Evolutionary conservation across 1,284 basidiomycete species (phyloP).

Genomic region (Ustilago nuda): DNA sequence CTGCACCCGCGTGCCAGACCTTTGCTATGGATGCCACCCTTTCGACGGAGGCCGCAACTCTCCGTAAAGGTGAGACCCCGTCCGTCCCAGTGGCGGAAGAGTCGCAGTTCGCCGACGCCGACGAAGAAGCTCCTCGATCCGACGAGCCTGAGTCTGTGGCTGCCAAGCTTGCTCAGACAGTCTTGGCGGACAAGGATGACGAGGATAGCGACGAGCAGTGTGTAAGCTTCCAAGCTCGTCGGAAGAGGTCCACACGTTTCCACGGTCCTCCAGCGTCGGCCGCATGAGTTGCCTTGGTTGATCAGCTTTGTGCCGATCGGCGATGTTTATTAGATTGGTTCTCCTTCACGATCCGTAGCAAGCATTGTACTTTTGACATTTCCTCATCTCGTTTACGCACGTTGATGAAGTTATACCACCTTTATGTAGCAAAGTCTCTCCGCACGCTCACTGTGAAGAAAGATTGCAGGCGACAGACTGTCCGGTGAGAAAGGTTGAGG

Average conservation of each 20-base stretch:
- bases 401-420: constrained; percentile 1
- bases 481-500: too few relatives aligned
- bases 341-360: background rate
- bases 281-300: constrained; percentile 4
- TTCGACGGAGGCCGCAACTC: constrained; percentile 37
- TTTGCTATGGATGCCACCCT: constrained; percentile 39
- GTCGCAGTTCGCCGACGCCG: constrained; percentile 51
- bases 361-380: constrained; percentile 1
- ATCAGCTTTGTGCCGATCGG: background rate
- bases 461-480: too few relatives aligned
- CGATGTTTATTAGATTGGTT: background rate
- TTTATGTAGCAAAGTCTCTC: background rate
- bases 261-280: constrained; percentile 21
- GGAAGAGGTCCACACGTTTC: constrained; percentile 46
- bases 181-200: constrained; percentile 21
- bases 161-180: constrained; percentile 6
- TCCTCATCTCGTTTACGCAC: background rate
- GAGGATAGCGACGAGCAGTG: constrained; percentile 48
- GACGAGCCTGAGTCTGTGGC: background rate
- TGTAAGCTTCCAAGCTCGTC: constrained; percentile 43
- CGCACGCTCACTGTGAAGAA: background rate
- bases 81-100: constrained; percentile 27
- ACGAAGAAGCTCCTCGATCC: constrained; percentile 23
- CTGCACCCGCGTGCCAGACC: constrained; percentile 24
- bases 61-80: constrained; percentile 30